Base-by-base conservation (phyloP, 1,284 basidiomycete species). In the Sporisorium iseilematis-ciliati region DNA sequence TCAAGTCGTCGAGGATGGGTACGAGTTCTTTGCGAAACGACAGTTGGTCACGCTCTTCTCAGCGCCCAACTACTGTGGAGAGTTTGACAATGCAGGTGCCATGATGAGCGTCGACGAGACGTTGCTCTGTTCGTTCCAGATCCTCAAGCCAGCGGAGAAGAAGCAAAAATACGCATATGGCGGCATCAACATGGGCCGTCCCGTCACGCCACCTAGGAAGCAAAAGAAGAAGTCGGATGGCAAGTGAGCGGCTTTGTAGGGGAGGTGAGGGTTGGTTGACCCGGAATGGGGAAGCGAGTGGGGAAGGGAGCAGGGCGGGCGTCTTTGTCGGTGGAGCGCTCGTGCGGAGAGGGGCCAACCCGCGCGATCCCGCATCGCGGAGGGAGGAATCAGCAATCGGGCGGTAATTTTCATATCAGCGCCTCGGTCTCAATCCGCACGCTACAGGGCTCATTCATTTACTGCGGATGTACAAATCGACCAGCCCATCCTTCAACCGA, bases 31-130 rank as follows among this genome's bases (percentile, higher is more conserved):
- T 83, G 95, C 95, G 59, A 97, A 98, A 87, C 90, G 96, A 78
- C 95, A 97, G 88, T 87, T 99, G 76, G 96, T 99, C 77, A 99
- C 96, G 20, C 87, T 99, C 48, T 99, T 99, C 88, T 96, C 93
- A 18, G 96, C 96, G 63, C 97, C 96, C 67, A 98, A 97, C 89
- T 97, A 97, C 85, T 97, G 94, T 85, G 94, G 94, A 82, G 94
- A 97, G 82, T 99, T 99, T 84, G 97, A 99, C 87, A 99, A 99
- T 85, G 95, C 95, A 18, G 96, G 96, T 43, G 96, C 96, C 29
- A 98, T 99, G 96, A 99, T 99, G 97, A 95, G 93, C 84, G 97
- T 99, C 57, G 96, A 98, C 85, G 96, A 99, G 88, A 97, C 95
- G 8, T 87, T 99, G 77, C 87, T 99, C 74, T 99, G 96, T 87